These are phyloP conservation scores for Pholiota adiposa DNA, from an alignment of 1,284 basidiomycete genomes.

Conservation along the genomic window DNA sequence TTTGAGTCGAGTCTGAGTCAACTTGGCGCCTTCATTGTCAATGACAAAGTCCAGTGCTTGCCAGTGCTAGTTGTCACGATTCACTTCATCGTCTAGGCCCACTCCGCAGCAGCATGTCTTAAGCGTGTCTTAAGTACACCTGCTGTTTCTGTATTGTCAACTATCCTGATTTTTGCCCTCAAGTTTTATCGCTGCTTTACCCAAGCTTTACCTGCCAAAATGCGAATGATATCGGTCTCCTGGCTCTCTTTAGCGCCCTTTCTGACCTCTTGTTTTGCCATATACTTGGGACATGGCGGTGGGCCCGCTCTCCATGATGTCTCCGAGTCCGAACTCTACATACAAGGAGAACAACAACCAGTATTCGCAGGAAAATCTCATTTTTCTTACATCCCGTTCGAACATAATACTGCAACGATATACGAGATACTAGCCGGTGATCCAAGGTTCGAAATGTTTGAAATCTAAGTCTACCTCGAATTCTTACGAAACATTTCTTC, in stretches of 20 bases:
- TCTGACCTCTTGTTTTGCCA: slow-evolving; percentile 2
- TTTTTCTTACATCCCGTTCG: neutral
- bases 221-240: slow-evolving; percentile 10
- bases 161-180: too few species aligned
- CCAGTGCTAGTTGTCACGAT: too few species aligned
- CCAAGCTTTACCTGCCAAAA: too few species aligned
- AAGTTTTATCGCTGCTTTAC: too few species aligned
- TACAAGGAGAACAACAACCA: slow-evolving; percentile 9
- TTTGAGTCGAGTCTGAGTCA: too few species aligned
- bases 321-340: neutral
- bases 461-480: neutral
- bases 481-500: neutral
- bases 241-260: slow-evolving; percentile 11
- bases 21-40: too few species aligned
- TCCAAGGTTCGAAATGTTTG: slow-evolving; percentile 33
- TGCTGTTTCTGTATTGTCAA: too few species aligned
- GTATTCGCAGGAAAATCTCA: slow-evolving; percentile 8
- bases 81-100: neutral
- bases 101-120: slow-evolving; percentile 4
- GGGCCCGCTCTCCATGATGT: neutral
- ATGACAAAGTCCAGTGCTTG: too few species aligned
- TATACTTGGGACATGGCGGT: slow-evolving; percentile 1
- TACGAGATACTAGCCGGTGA: slow-evolving; percentile 45
- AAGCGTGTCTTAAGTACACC: too few species aligned
- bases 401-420: slow-evolving; percentile 35